These are phyloP conservation scores for Colletotrichum echinochloae DNA, from an alignment of 2,329 filamentous ascomycete genomes.

Conservation along the genomic window DNA sequence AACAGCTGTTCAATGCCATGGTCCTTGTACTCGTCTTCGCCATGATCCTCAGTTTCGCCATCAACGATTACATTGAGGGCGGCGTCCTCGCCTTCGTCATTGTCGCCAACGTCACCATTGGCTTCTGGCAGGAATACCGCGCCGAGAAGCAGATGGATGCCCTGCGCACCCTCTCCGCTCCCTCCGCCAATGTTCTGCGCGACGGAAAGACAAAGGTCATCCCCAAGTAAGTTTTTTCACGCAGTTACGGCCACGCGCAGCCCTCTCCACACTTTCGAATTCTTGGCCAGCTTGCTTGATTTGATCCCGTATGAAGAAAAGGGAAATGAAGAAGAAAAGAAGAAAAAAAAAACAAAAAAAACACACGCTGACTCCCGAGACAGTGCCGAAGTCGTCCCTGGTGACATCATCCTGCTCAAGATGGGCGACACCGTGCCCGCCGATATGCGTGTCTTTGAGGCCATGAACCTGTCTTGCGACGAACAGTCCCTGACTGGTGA, in stretches of 20 bases:
- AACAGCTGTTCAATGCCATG: constrained; percentile 83
- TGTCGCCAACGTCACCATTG: constrained; percentile 75
- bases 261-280: background rate
- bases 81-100: constrained; percentile 76
- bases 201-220: constrained; percentile 69
- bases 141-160: constrained; percentile 77
- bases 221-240: constrained; percentile 61
- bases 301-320: too few relatives aligned
- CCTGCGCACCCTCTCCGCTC: constrained; percentile 69
- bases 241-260: background rate
- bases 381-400: constrained; percentile 75
- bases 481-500: constrained; percentile 83
- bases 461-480: constrained; percentile 84
- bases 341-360: background rate
- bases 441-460: constrained; percentile 76
- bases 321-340: background rate
- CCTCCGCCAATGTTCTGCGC: constrained; percentile 71
- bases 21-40: constrained; percentile 81
- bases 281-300: too few relatives aligned
- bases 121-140: constrained; percentile 73
- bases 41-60: constrained; percentile 78
- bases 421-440: constrained; percentile 82
- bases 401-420: constrained; percentile 75
- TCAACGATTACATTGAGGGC: constrained; percentile 75
- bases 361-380: constrained; percentile 38